Percentiles rank a stretch among this genome's conserved stretches.
These are phyloP conservation scores for Colletotrichum sp. DNA, from an alignment of 2,329 filamentous ascomycete genomes.

Conservation along the genomic window DNA sequence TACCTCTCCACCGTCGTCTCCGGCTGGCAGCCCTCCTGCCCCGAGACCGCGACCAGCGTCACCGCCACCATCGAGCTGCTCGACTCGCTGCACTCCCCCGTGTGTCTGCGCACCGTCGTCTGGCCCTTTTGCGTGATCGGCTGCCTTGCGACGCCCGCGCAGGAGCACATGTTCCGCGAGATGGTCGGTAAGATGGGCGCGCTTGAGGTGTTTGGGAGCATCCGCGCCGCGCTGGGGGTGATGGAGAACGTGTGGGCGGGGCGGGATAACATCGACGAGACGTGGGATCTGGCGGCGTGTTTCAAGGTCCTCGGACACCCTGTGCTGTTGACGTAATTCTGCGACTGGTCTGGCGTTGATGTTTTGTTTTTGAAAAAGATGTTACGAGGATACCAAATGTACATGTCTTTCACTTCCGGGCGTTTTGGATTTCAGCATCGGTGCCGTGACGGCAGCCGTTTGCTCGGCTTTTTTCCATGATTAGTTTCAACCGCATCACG, in stretches of 20 bases:
- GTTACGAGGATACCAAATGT: not conserved
- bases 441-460: not conserved
- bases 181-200: slow-evolving; percentile 46
- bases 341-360: not conserved
- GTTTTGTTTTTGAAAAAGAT: not conserved
- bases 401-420: not conserved
- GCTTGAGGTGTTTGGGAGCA: slow-evolving; percentile 49
- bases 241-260: slow-evolving; percentile 53
- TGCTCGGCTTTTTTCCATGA: not conserved
- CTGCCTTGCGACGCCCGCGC: slow-evolving; percentile 40
- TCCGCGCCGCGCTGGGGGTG: slow-evolving; percentile 45
- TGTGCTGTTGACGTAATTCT: slow-evolving; percentile 38
- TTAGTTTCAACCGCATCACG: not conserved
- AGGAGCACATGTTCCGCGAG: slow-evolving; percentile 46
- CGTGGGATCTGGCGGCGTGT: slow-evolving; percentile 49
- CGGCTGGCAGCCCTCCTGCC: slow-evolving; percentile 54
- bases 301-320: slow-evolving; percentile 44
- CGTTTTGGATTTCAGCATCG: not conserved
- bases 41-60: slow-evolving; percentile 42
- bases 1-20: slow-evolving; percentile 54
- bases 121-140: slow-evolving; percentile 49
- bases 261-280: slow-evolving; percentile 42
- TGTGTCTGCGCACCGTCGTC: slow-evolving; percentile 43
- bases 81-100: slow-evolving; percentile 32
- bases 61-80: slow-evolving; percentile 35